Evolutionary conservation across 805 yeast genomes (phyloP), one percentile per base, ranked within the genome.

Genomic region (Sugiyamaella chiloensis): DNA sequence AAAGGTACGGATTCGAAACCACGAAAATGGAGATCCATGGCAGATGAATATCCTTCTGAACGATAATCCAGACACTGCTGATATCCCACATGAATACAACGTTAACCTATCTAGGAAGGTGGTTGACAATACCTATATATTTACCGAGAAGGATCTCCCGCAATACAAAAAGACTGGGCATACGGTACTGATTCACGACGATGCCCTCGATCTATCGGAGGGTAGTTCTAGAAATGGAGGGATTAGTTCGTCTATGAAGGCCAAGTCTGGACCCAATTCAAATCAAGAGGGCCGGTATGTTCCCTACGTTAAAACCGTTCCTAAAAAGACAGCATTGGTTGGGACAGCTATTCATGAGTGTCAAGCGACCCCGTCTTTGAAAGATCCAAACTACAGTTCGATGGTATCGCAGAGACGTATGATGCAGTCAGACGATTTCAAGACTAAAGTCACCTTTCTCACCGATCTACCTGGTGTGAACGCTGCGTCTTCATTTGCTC

Each of bases 261-360:
- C 37, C 9, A 46, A 29, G 34, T 16, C 26, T n/a, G 45, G 24
- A 14, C 45, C 20, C 21, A 34, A 34, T 19, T n/a, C n/a, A n/a
- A 21, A 21, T 19, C 44, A 29, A 17, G 39, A 24, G 39, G 20
- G 69, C 47, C 70, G 81, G 59, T 78, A 72, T 52, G 76, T 83
- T n/a, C 95, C 95, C 9, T 87, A 80, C 63, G 90, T 87, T 9
- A 85, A 83, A 64, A 86, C 95, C 0, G 87, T 88, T 47, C 96
- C 96, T 0, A 89, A 81, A 62, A 86, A 87, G 59, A 90, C 99
- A 0, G 78, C 89, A 1, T 67, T 93, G 29, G 76, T 80, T 9
- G 99, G 99, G 31, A 87, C 89, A 30, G 83, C 91, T 24, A 85
- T 83, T 48, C 97, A 93, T 63, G 99, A 93, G 63, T 90, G 97